phyloP scores from a whole-genome alignment of 2,329 filamentous ascomycete genomes.

The Colletotrichum truncatum region DNA sequence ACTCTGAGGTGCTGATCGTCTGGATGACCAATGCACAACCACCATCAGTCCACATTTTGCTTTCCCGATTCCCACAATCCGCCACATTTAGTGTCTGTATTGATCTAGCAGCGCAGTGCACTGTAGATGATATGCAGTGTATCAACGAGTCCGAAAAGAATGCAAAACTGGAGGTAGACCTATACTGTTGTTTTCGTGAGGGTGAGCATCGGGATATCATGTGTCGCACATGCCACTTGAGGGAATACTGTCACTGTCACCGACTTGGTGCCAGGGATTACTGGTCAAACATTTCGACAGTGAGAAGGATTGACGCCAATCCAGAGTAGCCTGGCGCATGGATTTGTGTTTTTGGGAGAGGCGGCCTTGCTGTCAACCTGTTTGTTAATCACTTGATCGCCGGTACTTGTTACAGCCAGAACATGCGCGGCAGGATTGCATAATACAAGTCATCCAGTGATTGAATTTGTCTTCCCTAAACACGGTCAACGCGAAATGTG shows the following conservation, averaged over 20 bases:
- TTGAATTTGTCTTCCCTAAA: no score
- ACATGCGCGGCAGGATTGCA: background rate
- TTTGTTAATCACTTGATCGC: constrained; percentile 17
- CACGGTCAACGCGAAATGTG: background rate
- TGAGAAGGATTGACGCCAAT: constrained; percentile 3
- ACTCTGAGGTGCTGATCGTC: constrained; percentile 19
- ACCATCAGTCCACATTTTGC: constrained; percentile 6
- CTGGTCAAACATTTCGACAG: no score
- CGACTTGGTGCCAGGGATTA: background rate
- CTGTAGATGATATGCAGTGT: background rate
- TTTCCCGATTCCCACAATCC: background rate
- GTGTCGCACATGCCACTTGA: constrained; percentile 7
- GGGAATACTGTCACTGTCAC: background rate
- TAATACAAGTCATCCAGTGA: background rate
- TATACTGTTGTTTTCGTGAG: constrained; percentile 17
- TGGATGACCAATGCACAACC: constrained; percentile 29
- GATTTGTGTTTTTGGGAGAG: background rate
- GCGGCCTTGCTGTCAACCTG: background rate
- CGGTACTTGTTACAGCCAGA: background rate
- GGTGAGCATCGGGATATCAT: constrained; percentile 12
- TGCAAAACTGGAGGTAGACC: constrained; percentile 15
- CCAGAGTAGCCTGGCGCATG: constrained; percentile 5
- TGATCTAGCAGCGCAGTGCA: background rate
- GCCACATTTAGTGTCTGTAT: constrained; percentile 12
- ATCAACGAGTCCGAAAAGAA: background rate